phyloP scores from a whole-genome alignment of 2,329 filamentous ascomycete species.

The Monosporascus cannonballus region DNA sequence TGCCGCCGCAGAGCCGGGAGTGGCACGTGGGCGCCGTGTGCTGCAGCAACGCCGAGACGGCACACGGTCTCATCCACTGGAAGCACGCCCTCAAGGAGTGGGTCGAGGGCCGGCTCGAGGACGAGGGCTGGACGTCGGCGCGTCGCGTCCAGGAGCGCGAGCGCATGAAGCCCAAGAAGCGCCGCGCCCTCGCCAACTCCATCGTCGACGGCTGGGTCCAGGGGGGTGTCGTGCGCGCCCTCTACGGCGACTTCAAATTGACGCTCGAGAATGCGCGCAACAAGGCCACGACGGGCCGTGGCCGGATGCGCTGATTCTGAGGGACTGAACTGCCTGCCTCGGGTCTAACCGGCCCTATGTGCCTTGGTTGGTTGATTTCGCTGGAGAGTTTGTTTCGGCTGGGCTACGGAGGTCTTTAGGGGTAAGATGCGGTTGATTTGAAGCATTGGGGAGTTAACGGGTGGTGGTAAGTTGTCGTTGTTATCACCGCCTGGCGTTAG shows the following conservation, averaged over 20 bases:
- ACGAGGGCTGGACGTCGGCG: conserved; percentile 50
- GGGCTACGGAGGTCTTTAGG: too few species aligned
- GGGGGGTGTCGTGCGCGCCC: conserved; percentile 48
- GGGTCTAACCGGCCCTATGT: too few species aligned
- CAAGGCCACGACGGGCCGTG: conserved; percentile 26
- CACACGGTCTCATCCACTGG: conserved; percentile 72
- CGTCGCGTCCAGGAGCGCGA: conserved; percentile 55
- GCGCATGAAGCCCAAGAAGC: conserved; percentile 52
- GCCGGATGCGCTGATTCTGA: conserved; percentile 7
- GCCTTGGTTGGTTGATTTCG: too few species aligned
- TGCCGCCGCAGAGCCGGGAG: conserved; percentile 30
- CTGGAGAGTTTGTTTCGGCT: too few species aligned
- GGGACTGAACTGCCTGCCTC: not conserved
- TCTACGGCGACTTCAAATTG: conserved; percentile 62
- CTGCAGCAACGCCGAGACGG: conserved; percentile 53
- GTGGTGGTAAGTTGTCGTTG: too few species aligned
- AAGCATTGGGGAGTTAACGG: too few species aligned
- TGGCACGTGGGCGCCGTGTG: conserved; percentile 36
- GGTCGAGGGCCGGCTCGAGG: conserved; percentile 57
- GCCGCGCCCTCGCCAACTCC: conserved; percentile 53
- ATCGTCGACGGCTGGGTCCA: conserved; percentile 60
- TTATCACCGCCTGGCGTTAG: too few species aligned
- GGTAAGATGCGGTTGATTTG: too few species aligned
- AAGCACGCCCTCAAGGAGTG: conserved; percentile 66
- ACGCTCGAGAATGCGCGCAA: conserved; percentile 54